Evolutionary conservation across 257 asterid species (phyloP).

Genomic region (Solanum stenotomum): DNA sequence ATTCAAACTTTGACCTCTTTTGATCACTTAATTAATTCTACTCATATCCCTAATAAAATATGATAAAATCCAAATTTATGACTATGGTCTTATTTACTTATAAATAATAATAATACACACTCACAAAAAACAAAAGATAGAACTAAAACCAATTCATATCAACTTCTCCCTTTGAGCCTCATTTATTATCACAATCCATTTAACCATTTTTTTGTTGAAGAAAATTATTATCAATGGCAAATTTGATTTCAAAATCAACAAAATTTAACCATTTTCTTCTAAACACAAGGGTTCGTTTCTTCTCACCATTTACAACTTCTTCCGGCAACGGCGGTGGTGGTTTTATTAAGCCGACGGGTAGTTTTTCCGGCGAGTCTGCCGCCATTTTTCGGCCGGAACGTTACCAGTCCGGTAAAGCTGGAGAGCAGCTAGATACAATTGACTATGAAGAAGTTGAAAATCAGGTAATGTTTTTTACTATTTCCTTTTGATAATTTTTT

Average conservation of each 20-base stretch:
- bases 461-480: slow-evolving; percentile 19
- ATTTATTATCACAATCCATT: neutral
- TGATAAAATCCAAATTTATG: neutral
- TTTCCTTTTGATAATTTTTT: neutral
- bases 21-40: neutral
- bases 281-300: slow-evolving; percentile 8
- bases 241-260: slow-evolving; percentile 43
- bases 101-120: neutral
- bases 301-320: slow-evolving; percentile 4
- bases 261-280: slow-evolving; percentile 18
- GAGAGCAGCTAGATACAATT: slow-evolving; percentile 26
- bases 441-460: slow-evolving; percentile 17
- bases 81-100: neutral
- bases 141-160: neutral
- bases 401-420: slow-evolving; percentile 48
- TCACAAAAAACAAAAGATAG: neutral
- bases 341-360: neutral
- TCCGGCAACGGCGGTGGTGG: neutral
- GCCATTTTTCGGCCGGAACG: slow-evolving; percentile 19
- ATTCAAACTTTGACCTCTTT: neutral
- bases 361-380: slow-evolving; percentile 4
- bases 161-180: neutral
- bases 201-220: neutral
- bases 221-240: slow-evolving; percentile 23
- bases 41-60: neutral